Conservation (phyloP, 108 stramenopile genomes). For the Thalassiosira profunda region DNA sequence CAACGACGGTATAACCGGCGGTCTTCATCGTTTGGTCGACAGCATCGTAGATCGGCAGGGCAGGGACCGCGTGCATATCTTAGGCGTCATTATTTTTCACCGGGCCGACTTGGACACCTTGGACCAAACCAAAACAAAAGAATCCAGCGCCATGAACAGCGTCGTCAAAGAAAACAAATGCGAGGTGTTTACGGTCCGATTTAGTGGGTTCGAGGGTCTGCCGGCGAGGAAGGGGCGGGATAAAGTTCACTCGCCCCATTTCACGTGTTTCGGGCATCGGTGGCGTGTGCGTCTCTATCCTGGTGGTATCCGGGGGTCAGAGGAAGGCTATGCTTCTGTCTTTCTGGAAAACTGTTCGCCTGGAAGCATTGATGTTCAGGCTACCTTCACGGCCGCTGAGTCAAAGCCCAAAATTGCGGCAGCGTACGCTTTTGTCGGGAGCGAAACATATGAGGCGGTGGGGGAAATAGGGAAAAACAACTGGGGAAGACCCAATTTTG, state of each 20-base stretch:
- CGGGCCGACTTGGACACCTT: too few relatives aligned
- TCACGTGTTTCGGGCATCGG: constrained; percentile 32
- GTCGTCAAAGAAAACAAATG: too few relatives aligned
- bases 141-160: too few relatives aligned
- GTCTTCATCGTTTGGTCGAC: too few relatives aligned
- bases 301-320: neutral
- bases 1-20: too few relatives aligned
- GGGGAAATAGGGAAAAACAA: too few relatives aligned
- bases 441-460: too few relatives aligned
- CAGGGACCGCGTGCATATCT: too few relatives aligned
- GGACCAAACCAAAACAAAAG: too few relatives aligned
- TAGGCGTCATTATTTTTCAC: too few relatives aligned
- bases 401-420: neutral
- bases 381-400: neutral
- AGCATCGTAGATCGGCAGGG: too few relatives aligned
- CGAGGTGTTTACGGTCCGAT: too few relatives aligned
- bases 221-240: neutral
- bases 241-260: constrained; percentile 2
- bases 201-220: neutral
- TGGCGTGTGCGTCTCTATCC: constrained; percentile 43
- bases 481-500: neutral
- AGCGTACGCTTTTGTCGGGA: neutral
- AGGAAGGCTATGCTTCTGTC: neutral
- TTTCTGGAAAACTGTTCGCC: neutral
- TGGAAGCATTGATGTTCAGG: neutral